These are phyloP conservation scores for Helicocarpus griseus DNA, from an alignment of 2,329 filamentous ascomycete species.

Conservation along the genomic window DNA sequence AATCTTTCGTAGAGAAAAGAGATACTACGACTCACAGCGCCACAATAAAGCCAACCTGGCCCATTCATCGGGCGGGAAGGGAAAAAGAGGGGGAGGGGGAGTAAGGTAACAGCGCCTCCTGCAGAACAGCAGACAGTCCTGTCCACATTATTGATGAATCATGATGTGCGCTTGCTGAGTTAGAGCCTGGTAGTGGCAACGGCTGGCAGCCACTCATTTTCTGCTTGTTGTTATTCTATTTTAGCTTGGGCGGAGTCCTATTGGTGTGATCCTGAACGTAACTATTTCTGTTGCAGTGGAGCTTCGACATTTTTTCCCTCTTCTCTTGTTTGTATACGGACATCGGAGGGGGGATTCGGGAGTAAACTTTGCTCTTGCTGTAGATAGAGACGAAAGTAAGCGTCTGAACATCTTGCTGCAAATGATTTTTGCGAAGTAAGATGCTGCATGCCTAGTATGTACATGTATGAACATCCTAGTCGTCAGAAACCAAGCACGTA, in stretches of 20 bases:
- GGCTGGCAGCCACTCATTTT: not conserved
- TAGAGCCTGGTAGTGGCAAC: not conserved
- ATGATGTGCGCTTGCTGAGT: not conserved
- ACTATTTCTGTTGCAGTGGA: not conserved
- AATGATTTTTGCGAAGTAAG: no score
- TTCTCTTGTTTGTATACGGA: not conserved
- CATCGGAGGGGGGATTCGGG: no score
- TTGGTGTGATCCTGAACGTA: not conserved
- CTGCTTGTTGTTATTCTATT: not conserved
- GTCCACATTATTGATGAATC: not conserved
- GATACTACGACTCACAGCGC: no score
- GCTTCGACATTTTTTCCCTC: not conserved
- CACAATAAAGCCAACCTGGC: no score
- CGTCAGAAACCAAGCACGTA: not conserved
- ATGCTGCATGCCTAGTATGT: not conserved
- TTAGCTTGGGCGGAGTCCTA: not conserved
- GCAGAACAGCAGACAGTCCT: no score
- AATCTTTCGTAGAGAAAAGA: no score
- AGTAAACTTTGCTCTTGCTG: no score
- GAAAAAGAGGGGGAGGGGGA: no score
- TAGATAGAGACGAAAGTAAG: no score
- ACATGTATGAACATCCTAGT: not conserved
- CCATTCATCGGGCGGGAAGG: no score
- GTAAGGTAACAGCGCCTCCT: no score
- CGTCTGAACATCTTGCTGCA: no score